Base-by-base conservation (phyloP, 2,329 filamentous ascomycete genomes). In the Paraphaeosphaeria sporulosa region DNA sequence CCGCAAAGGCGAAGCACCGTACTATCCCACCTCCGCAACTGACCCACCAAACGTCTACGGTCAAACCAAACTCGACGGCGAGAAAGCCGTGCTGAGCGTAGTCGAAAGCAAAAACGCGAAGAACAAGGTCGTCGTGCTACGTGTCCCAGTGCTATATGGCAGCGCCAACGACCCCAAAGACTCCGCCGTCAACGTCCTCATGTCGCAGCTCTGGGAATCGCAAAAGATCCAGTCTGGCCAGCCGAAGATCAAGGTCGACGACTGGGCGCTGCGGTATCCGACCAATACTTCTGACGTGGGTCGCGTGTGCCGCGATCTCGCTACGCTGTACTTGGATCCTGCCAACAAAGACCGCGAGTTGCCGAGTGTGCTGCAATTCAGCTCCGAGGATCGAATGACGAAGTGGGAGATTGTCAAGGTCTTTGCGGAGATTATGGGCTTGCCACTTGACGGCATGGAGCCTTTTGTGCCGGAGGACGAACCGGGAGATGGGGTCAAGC, bases 211-310 rank as follows among this genome's bases (percentile, higher is more conserved):
- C 7, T 90, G 87, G 86, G 91, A 91, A 75, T 85, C 88, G 0
- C 90, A 94, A 74, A 85, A 88, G 80, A 83, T 76, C 10, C 48
- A 65, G 47, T 62, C 67, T 5, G 65, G 64, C 3, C 85, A 82
- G 5, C 82, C 83, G 1, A 84, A 84, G 58, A 82, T 93, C 43
- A 89, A 87, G 73, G 94, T 96, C 88, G 93, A 97, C 71, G 89
- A 96, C 76, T 96, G 92, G 88, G 89, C 91, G 1, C 80, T 91
- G 53, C 86, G 93, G 30, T 96, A 92, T 79, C 93, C 93, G 9
- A 96, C 93, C 8, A 95, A 95, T 74, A 96, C 93, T 0, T 90
- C 93, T 73, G 94, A 97, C 72, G 89, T 96, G 19, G 93, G 85
- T 19, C 85, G 94, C 42, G 91, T 97, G 48, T 91, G 89, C 69